phyloP scores from a whole-genome alignment of 1,284 basidiomycete genomes.

The Coriolopsis trogii region DNA sequence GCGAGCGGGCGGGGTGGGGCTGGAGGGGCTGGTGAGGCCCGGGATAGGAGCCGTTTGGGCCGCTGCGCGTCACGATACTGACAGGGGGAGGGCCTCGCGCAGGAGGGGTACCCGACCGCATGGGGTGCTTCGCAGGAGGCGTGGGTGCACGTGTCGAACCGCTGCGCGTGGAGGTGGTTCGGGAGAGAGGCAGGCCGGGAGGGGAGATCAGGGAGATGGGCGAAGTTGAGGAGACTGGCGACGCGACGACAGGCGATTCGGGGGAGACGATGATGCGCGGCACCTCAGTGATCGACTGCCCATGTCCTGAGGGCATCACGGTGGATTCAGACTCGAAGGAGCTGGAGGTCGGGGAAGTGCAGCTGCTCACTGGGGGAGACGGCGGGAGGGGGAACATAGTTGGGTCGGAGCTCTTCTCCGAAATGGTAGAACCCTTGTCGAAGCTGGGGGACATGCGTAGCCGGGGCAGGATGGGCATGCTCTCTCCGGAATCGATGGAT shows the following conservation, averaged over 20 bases:
- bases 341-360: slow-evolving; percentile 1
- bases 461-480: not conserved
- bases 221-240: not conserved
- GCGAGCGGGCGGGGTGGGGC: slow-evolving; percentile 2
- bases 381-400: slow-evolving; percentile 1
- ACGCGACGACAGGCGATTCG: slow-evolving; percentile 3
- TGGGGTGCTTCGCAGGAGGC: slow-evolving; percentile 7
- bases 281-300: not conserved
- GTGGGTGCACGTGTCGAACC: slow-evolving; percentile 8
- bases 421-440: not conserved
- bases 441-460: not conserved
- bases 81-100: not conserved
- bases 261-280: slow-evolving; percentile 11
- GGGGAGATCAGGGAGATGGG: not conserved
- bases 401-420: slow-evolving; percentile 2
- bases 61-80: not conserved
- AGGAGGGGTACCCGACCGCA: not conserved
- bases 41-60: not conserved
- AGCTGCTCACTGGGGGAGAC: not conserved
- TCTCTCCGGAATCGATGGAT: not conserved
- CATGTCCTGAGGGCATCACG: not conserved
- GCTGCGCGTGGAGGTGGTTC: slow-evolving; percentile 1
- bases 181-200: not conserved
- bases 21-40: not conserved
- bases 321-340: slow-evolving; percentile 5